A percentile compares a stretch with the other conserved stretches of the same genome.
These are phyloP conservation scores for Myxozyma melibiosi DNA, from an alignment of 805 yeast species.

Conservation along the genomic window DNA sequence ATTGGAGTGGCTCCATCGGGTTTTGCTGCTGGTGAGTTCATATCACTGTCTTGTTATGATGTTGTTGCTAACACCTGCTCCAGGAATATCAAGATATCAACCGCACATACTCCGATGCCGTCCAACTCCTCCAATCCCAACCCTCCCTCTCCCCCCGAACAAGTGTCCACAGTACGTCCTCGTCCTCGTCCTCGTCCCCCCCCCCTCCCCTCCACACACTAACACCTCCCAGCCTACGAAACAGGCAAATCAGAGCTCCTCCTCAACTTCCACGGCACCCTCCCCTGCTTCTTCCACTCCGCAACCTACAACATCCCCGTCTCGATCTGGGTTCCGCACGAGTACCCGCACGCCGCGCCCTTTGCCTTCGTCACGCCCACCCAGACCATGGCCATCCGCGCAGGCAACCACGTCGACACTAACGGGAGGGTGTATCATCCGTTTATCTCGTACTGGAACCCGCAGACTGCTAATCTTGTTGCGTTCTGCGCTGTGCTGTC, in stretches of 20 bases:
- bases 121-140: slow-evolving; percentile 54
- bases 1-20: slow-evolving; percentile 61
- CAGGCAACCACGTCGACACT: slow-evolving; percentile 67
- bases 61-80: background rate
- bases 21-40: slow-evolving; percentile 50
- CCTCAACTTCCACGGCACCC: slow-evolving; percentile 63
- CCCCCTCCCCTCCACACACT: background rate
- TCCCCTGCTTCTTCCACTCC: slow-evolving; percentile 44
- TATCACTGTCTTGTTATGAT: background rate
- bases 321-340: slow-evolving; percentile 74
- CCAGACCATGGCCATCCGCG: slow-evolving; percentile 51
- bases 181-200: background rate
- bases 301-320: slow-evolving; percentile 54
- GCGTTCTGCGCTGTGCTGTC: slow-evolving; percentile 43
- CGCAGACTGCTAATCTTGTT: slow-evolving; percentile 39
- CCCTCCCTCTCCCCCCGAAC: slow-evolving; percentile 69
- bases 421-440: slow-evolving; percentile 77
- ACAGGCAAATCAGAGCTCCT: slow-evolving; percentile 62
- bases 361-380: slow-evolving; percentile 63
- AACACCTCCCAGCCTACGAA: slow-evolving; percentile 44
- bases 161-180: slow-evolving; percentile 49
- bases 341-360: slow-evolving; percentile 72
- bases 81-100: slow-evolving; percentile 31
- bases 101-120: slow-evolving; percentile 59
- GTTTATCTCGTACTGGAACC: slow-evolving; percentile 60